These are phyloP conservation scores for Xylaria bambusicola DNA, from an alignment of 495 filamentous ascomycete genomes.

Conservation along the genomic window DNA sequence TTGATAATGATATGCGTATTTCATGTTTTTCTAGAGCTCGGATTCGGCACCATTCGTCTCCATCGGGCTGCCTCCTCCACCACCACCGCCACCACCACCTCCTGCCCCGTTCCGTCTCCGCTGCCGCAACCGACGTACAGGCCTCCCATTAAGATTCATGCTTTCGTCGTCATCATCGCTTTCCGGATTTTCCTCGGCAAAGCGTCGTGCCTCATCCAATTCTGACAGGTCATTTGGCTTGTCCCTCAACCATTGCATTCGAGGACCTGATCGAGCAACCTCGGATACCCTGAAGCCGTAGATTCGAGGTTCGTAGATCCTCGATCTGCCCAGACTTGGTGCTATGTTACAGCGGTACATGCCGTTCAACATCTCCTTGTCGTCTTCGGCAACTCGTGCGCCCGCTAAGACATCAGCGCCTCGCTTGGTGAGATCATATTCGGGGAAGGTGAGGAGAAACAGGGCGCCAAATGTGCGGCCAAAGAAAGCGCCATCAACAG, in stretches of 20 bases:
- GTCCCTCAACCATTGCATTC: slow-evolving; percentile 94
- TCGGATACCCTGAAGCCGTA: slow-evolving; percentile 96
- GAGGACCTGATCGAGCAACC: slow-evolving; percentile 77
- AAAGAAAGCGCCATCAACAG: slow-evolving; percentile 98
- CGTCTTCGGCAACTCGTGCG: slow-evolving; percentile 41
- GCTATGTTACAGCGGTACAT: slow-evolving; percentile 79
- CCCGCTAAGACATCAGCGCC: slow-evolving; percentile 46
- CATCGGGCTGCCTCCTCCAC: slow-evolving; percentile 54
- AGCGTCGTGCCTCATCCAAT: slow-evolving; percentile 74
- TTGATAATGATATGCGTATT: not conserved
- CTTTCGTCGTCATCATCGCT: slow-evolving; percentile 50
- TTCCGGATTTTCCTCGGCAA: slow-evolving; percentile 49
- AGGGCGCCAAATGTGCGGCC: slow-evolving; percentile 90
- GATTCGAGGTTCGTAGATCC: slow-evolving; percentile 91
- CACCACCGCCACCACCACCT: slow-evolving; percentile 28
- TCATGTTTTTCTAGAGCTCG: slow-evolving; percentile 37
- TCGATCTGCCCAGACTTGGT: slow-evolving; percentile 78
- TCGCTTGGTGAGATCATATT: slow-evolving; percentile 73
- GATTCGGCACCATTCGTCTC: slow-evolving; percentile 53
- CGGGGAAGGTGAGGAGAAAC: slow-evolving; percentile 98
- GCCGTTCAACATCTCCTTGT: slow-evolving; percentile 72
- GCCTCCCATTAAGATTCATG: slow-evolving; percentile 43
- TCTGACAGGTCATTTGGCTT: slow-evolving; percentile 77
- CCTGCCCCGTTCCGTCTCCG: slow-evolving; percentile 39
- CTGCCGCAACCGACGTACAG: slow-evolving; percentile 39